Base-by-base conservation (phyloP, 805 yeast genomes). In the Starmerella apicola region DNA sequence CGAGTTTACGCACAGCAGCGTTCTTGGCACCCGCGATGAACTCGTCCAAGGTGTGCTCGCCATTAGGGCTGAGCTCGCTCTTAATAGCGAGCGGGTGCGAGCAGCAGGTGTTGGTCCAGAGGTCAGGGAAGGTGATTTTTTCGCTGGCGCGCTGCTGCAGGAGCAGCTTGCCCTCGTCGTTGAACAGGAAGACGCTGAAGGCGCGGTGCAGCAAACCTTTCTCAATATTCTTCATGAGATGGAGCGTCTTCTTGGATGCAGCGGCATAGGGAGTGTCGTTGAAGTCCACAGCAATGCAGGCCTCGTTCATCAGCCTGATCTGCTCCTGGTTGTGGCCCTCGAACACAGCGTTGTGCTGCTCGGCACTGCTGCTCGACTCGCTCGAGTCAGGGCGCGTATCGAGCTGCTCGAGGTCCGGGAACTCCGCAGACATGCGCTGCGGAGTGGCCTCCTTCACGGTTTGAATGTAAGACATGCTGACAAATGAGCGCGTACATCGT, bases 21-120 rank as follows among this genome's bases (percentile, higher is more conserved):
- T 67, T 65, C 55, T 76, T 81, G 39, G 74, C 94, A 43, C 98
- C 98, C 21, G 62, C 60, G 6, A 88, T 66, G 7, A 93, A 81
- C 26, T 67, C 63, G 5, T 64, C 60, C 43, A 86, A 66, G 35
- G 63, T 61, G 22, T 18, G 21, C 26, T 15, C n/a, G 25, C 23
- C 34, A 20, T 64, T 55, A 13, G 44, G 34, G 9, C 96, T 96
- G 56, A 85, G 65, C 61, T 91, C 99, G 27, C 74, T 65, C 28
- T 77, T 71, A 26, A 84, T 74, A 39, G 95, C 84, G 38, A 91
- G 67, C 8, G 99, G 99, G 59, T 91, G 99, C 1, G 97, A 86
- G 61, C 99, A 91, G 63, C 99, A 91, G 2, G 99, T 91, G 60
- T 91, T 91, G 20, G 99, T 91, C 99, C 99, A 91, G 79, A 86